Conservation (phyloP, 768 basidiomycete genomes). For the Omphalotus guepiniiformis region DNA sequence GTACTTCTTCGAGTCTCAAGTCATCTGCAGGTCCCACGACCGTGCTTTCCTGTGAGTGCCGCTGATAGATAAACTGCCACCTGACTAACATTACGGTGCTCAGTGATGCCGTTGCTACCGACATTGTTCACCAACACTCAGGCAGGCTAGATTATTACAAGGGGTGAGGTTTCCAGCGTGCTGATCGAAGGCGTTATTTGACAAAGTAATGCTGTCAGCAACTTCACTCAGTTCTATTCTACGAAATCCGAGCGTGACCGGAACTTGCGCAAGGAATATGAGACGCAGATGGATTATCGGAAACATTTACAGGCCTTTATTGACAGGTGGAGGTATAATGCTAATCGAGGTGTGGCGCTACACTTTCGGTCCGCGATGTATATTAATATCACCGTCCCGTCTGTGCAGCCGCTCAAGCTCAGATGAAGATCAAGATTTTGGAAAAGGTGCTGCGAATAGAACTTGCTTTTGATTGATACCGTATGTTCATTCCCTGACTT, state of each 20-base stretch:
- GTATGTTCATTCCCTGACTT: conserved; percentile 1
- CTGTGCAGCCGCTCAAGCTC: conserved; percentile 76
- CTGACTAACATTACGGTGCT: neutral
- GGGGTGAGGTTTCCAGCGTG: conserved; percentile 46
- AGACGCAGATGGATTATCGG: conserved; percentile 92
- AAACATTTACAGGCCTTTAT: conserved; percentile 97
- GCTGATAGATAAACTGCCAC: neutral
- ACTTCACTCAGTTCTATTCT: conserved; percentile 98
- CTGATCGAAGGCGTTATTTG: neutral
- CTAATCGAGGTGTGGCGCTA: conserved; percentile 65
- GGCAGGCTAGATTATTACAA: conserved; percentile 95
- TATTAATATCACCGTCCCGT: neutral
- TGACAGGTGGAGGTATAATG: conserved; percentile 97
- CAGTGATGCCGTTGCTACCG: conserved; percentile 93
- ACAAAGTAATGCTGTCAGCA: conserved; percentile 39
- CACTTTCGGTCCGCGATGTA: neutral
- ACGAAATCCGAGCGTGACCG: conserved; percentile 94
- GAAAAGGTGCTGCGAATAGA: conserved; percentile 50
- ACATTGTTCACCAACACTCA: conserved; percentile 96
- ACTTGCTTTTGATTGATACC: neutral
- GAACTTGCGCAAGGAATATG: conserved; percentile 92
- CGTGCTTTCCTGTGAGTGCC: conserved; percentile 81
- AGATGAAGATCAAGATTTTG: conserved; percentile 67
- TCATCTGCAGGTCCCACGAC: conserved; percentile 77
- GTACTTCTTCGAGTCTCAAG: neutral